Conservation (phyloP, 2,329 filamentous ascomycete genomes). For the Alternaria gaisen region DNA sequence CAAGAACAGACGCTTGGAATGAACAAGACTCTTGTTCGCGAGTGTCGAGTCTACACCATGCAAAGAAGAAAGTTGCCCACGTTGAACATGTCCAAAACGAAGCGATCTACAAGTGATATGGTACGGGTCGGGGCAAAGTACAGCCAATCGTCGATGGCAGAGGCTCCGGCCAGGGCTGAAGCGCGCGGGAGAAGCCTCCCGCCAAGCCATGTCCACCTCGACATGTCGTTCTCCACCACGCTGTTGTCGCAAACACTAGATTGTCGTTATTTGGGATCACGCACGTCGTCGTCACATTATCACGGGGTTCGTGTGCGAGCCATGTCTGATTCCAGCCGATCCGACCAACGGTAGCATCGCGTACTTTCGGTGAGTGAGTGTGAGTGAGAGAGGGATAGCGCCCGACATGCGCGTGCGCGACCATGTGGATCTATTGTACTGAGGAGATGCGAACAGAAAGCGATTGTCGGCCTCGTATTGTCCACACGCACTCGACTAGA, state of each 20-base stretch:
- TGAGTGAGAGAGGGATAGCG: constrained; percentile 28
- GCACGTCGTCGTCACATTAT: neutral
- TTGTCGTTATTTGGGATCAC: neutral
- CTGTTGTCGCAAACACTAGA: constrained; percentile 15
- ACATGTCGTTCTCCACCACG: constrained; percentile 7
- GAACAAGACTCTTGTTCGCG: neutral
- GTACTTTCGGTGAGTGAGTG: constrained; percentile 9
- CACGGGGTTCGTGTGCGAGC: constrained; percentile 23
- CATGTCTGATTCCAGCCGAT: constrained; percentile 41
- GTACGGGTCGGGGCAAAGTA: constrained; percentile 5
- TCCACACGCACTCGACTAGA: neutral
- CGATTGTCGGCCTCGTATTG: constrained; percentile 5
- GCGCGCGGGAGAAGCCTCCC: constrained; percentile 14
- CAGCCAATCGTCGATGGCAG: constrained; percentile 11
- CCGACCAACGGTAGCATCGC: constrained; percentile 25
- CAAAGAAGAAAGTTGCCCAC: neutral
- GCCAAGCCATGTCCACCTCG: constrained; percentile 17
- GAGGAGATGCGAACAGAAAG: constrained; percentile 5
- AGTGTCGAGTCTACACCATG: neutral
- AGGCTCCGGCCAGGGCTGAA: constrained; percentile 7
- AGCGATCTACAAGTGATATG: constrained; percentile 2
- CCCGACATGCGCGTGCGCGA: constrained; percentile 12
- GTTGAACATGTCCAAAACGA: neutral
- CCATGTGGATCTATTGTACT: constrained; percentile 14
- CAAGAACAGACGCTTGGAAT: neutral